Evolutionary conservation across 2,329 filamentous ascomycete species (phyloP), one percentile per base, ranked within the genome.

Genomic region (Neophaeococcomyces aloes): DNA sequence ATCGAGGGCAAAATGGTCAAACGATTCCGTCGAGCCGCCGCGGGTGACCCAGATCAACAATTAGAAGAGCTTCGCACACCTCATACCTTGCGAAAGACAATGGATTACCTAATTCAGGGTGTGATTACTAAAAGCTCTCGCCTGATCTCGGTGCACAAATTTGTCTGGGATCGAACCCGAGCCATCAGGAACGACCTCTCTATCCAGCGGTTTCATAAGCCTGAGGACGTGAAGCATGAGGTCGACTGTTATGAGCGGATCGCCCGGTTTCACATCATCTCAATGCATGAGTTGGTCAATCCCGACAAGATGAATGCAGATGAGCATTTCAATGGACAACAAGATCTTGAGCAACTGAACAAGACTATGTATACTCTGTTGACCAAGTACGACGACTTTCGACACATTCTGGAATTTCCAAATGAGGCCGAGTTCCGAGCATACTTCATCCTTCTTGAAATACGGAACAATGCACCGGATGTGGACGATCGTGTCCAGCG

Each of bases 161-260:
- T 79, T 57, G 69, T 81, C 19, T 81, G 78, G 78, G 77, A 81
- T 56, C 69, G 78, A 14, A 79, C 76, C 27, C 69, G 78, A 36
- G 76, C 75, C 4, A 72, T 81, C 46, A 71, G 78, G 31, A 81
- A 80, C 54, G 78, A 81, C 56, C 75, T 80, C 39, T 75, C 75
- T 2, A 78, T 79, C 15, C 76, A 79, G 57, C 72, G 76, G 53
- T 61, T 79, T 45, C 72, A 70, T 6, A 72, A 71, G 48, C 58
- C 64, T n/a, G 63, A 67, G n/a, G 72, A 79, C 54, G 67, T 80
- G 29, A 60, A 64, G 36, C 67, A 73, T 15, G 73, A 75, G 3
- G 72, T 81, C 5, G 71, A 73, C 17, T 79, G 76, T 52, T 70
- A 75, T 38, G 78, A 81, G 56, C 67, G 74, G 31, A 80, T 79